A percentile compares a stretch with the other conserved stretches of the same genome.
These are phyloP conservation scores for Neckera pumila DNA, from an alignment of 225 moss, liverwort and hornwort species.

Conservation along the genomic window DNA sequence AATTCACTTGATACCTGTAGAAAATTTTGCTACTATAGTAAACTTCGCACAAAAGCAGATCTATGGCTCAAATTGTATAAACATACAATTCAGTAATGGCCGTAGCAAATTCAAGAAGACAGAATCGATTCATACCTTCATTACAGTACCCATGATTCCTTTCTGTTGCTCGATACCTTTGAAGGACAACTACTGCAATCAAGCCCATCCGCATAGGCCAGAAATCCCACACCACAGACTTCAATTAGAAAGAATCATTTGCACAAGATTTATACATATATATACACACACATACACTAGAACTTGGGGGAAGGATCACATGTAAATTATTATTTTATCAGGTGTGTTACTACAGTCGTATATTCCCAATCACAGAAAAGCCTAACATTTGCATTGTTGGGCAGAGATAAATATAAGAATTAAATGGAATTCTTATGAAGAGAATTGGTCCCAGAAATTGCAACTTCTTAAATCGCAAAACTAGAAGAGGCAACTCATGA, in stretches of 20 bases:
- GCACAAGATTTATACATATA: background rate
- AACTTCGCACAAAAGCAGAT: background rate
- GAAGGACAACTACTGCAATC: conserved; percentile 75
- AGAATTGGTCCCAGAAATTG: background rate
- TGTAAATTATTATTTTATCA: background rate
- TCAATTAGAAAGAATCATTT: conserved; percentile 13
- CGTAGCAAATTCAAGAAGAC: background rate
- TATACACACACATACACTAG: background rate
- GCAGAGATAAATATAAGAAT: background rate
- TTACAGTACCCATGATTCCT: conserved; percentile 63
- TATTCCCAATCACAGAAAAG: background rate
- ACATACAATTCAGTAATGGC: background rate
- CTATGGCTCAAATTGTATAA: background rate
- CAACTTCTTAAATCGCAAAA: background rate
- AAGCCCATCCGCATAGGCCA: conserved; percentile 41
- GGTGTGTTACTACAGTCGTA: background rate
- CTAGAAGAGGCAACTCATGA: background rate
- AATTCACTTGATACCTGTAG: background rate
- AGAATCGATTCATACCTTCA: conserved; percentile 54
- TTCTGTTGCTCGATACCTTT: conserved; percentile 67
- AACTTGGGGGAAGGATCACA: background rate
- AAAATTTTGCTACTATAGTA: background rate
- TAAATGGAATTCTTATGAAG: background rate
- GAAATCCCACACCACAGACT: conserved; percentile 13
- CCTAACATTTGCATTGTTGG: background rate